Base-by-base conservation (phyloP, 352 stramenopile species). In the Phytophthora vignae region DNA sequence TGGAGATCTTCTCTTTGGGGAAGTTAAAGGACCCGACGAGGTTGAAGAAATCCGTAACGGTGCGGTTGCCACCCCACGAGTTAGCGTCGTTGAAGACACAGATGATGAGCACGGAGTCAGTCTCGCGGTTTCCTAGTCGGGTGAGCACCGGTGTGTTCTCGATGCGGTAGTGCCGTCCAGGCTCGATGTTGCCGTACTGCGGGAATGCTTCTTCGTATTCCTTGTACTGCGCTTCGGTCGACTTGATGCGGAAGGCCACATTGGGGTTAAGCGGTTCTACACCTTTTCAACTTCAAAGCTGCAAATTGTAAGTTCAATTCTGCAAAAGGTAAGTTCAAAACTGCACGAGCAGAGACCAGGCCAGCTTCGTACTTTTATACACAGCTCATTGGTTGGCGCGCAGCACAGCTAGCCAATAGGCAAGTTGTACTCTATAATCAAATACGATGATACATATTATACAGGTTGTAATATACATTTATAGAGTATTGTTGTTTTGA, bases 41-140 rank as follows among this genome's bases (percentile, higher is more conserved):
- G 21, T 57, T 9, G 38, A 87, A 79, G 29, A 79, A 81, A 29
- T 79, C 60, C 0, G 36, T 25, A 7, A 55, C 48, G 5, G 42
- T 67, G 31, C 76, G 76, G 31, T 61, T 60, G 11, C 40, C 12
- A 2, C 76, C 73, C 79, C 71, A 82, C 0, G 79, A 86, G 17
- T 62, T 19, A 8, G 52, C 21, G 12, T 76, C 63, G 31, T 78
- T 76, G 11, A 78, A 63, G 22, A 80, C 71, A 7, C 38, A 50
- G 12, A 82, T 22, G 29, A 82, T 7, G 0, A 80, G 59, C 40
- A 82, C 31, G 17, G 74, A 72, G 58, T 78, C 60, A 2, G 29
- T 15, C 11, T 71, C 48, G 19, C 48, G 60, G 55, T 60, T 64
- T 9, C 31, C 44, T 4, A 12, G 9, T 21, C 61, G 36, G 17